Conservation (phyloP, 1,284 basidiomycete species). For the Leccinum laetum region DNA sequence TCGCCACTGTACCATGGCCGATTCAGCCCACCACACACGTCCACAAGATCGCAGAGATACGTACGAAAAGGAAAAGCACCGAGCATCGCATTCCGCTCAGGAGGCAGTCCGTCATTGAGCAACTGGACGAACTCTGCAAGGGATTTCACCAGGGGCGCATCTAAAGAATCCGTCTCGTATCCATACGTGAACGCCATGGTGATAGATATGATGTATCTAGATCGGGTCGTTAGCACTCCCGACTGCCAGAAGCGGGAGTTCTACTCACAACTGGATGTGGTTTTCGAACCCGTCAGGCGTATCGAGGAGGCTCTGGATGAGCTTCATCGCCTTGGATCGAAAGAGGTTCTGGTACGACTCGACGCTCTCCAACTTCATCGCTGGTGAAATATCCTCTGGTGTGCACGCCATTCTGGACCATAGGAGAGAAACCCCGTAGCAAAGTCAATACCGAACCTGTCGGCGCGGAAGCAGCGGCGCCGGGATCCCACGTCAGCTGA, state of each 20-base stretch:
- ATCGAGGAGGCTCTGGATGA: conserved; percentile 23
- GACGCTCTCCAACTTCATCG: conserved; percentile 20
- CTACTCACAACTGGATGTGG: conserved; percentile 25
- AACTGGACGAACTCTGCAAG: conserved; percentile 23
- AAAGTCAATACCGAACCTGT: conserved; percentile 34
- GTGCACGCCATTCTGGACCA: conserved; percentile 29
- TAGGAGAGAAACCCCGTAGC: conserved; percentile 32
- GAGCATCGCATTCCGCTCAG: conserved; percentile 33
- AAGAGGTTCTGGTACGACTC: conserved; percentile 22
- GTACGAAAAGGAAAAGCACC: conserved; percentile 31
- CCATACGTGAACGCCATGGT: conserved; percentile 33
- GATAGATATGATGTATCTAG: conserved; percentile 31
- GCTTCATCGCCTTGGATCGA: conserved; percentile 21
- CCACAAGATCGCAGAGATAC: conserved; percentile 6
- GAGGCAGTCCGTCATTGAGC: conserved; percentile 24
- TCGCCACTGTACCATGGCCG: conserved; percentile 17
- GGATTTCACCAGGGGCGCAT: conserved; percentile 29
- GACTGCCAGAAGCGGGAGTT: background rate
- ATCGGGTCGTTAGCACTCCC: background rate
- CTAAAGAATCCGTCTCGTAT: conserved; percentile 27
- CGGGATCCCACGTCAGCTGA: background rate
- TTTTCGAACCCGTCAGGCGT: conserved; percentile 22
- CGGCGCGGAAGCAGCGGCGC: background rate
- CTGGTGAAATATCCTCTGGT: conserved; percentile 32
- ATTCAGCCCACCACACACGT: background rate